These are phyloP conservation scores for Chalaropsis thielavioides DNA, from an alignment of 2,329 filamentous ascomycete genomes.

Conservation along the genomic window DNA sequence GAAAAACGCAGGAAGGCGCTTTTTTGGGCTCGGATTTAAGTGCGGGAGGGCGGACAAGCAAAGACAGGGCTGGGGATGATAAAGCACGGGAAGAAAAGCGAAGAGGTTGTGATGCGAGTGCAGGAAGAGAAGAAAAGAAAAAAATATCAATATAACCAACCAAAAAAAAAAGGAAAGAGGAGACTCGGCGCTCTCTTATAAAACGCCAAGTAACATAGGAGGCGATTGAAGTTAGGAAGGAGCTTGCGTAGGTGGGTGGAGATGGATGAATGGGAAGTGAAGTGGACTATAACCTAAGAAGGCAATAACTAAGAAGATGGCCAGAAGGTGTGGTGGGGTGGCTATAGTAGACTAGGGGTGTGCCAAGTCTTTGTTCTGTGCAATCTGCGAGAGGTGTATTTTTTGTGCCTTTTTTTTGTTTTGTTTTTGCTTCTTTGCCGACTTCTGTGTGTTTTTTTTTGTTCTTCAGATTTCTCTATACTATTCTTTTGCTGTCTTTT, in stretches of 20 bases:
- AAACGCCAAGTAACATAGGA: background rate
- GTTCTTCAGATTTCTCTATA: too few species aligned
- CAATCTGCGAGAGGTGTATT: too few species aligned
- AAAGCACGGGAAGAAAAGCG: background rate
- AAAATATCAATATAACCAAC: background rate
- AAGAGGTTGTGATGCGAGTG: background rate
- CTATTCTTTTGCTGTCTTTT: too few species aligned
- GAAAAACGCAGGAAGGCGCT: background rate
- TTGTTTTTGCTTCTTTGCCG: too few species aligned
- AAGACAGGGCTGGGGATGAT: background rate
- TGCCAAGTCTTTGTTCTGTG: too few species aligned
- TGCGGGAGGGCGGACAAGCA: background rate
- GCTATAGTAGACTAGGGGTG: background rate
- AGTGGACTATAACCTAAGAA: background rate
- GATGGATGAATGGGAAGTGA: background rate
- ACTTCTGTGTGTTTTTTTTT: too few species aligned
- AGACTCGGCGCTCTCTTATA: background rate
- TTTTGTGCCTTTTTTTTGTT: too few species aligned
- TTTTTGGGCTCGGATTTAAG: background rate
- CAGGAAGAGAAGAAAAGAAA: background rate
- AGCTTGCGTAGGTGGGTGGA: background rate
- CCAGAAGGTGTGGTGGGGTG: background rate
- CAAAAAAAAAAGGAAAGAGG: background rate
- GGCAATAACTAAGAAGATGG: conserved; percentile 4
- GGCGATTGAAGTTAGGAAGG: background rate